phyloP scores from a whole-genome alignment of 441 rosid genomes.

The Pelargonium myrrhifolium region DNA sequence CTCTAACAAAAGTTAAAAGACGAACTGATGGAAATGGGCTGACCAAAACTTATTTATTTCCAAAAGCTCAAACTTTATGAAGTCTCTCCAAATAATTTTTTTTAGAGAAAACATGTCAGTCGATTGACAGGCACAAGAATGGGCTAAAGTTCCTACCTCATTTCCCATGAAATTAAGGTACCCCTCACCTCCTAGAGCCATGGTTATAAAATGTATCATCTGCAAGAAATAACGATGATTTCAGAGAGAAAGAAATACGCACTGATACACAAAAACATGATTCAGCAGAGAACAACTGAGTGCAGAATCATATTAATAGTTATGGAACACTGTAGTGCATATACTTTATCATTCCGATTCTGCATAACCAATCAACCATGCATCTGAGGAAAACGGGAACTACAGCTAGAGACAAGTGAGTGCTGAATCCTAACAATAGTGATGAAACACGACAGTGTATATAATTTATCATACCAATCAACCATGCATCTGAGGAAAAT shows the following conservation, averaged over 20 bases:
- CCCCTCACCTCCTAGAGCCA: constrained; percentile 87
- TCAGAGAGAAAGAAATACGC: constrained; percentile 10
- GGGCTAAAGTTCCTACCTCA: constrained; percentile 40
- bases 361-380: not conserved
- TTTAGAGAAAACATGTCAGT: not conserved
- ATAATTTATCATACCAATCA: constrained; percentile 1
- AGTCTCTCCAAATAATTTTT: not conserved
- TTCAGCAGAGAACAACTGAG: not conserved
- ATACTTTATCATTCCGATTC: constrained; percentile 3
- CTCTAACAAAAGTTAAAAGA: constrained; percentile 2
- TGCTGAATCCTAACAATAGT: not conserved
- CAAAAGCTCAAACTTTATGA: constrained; percentile 3
- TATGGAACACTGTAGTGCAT: not conserved
- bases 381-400: not conserved
- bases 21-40: not conserved
- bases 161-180: constrained; percentile 87
- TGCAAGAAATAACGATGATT: constrained; percentile 24
- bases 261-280: constrained; percentile 7
- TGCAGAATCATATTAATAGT: not conserved
- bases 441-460: not conserved
- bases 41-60: constrained; percentile 8
- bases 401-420: not conserved
- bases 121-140: constrained; percentile 8
- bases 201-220: constrained; percentile 76
- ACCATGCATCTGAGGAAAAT: not conserved